Conservation (phyloP, 163 green algal species). For the Coccomyxa subellipsoidea region DNA sequence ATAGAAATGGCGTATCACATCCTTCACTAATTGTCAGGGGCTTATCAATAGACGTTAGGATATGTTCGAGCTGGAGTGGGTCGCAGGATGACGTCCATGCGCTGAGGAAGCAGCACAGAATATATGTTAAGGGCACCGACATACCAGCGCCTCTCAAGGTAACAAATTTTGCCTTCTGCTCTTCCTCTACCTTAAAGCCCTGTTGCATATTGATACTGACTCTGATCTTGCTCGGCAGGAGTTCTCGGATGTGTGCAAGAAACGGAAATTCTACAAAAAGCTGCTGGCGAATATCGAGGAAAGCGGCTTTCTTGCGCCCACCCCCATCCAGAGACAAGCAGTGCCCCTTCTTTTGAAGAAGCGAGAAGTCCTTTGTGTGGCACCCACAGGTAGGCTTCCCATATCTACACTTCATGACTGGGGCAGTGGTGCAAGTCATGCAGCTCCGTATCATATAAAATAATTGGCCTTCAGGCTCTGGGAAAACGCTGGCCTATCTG, state of each 20-base stretch:
- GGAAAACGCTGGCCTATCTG: slow-evolving; percentile 76
- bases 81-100: background rate
- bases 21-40: too few species aligned
- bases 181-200: too few species aligned
- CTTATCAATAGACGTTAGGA: too few species aligned
- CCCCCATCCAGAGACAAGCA: slow-evolving; percentile 89
- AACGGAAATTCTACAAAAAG: slow-evolving; percentile 7
- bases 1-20: too few species aligned
- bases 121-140: slow-evolving; percentile 50
- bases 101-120: slow-evolving; percentile 73
- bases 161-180: too few species aligned
- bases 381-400: slow-evolving; percentile 81
- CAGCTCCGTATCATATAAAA: slow-evolving; percentile 24
- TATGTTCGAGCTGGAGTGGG: background rate
- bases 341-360: slow-evolving; percentile 68
- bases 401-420: too few species aligned
- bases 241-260: slow-evolving; percentile 47
- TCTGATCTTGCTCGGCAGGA: slow-evolving; percentile 14
- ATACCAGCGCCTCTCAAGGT: slow-evolving; percentile 34
- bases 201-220: too few species aligned
- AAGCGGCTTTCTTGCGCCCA: slow-evolving; percentile 69
- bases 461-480: slow-evolving; percentile 37
- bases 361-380: slow-evolving; percentile 81
- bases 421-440: slow-evolving; percentile 20
- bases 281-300: slow-evolving; percentile 49